Percentiles rank a stretch among this genome's conserved stretches.
phyloP scores from a whole-genome alignment of 2,329 filamentous ascomycete genomes.

The Coniosporium tulheliwenetii region DNA sequence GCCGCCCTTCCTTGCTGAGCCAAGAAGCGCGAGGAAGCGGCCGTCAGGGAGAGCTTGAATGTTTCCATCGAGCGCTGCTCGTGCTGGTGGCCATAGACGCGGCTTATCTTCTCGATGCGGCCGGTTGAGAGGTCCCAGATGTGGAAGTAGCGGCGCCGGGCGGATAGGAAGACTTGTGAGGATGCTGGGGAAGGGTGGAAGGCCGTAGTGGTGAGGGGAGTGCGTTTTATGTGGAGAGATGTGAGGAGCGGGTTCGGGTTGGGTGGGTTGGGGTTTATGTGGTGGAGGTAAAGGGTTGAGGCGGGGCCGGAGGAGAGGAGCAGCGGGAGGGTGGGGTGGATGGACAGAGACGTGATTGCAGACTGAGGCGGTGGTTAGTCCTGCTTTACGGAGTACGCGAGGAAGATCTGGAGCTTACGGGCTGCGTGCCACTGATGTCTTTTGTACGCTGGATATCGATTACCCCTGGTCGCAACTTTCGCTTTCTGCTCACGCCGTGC shows the following conservation, averaged over 20 bases:
- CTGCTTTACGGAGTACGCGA: neutral
- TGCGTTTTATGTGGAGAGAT: conserved; percentile 70
- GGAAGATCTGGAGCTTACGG: conserved; percentile 26
- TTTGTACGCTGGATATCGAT: conserved; percentile 81
- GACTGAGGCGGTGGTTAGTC: conserved; percentile 24
- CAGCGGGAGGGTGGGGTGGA: conserved; percentile 79
- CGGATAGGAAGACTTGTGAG: conserved; percentile 67
- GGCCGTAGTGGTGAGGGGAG: conserved; percentile 68
- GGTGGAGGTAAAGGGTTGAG: conserved; percentile 76
- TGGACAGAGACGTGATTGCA: conserved; percentile 67
- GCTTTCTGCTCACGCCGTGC: conserved; percentile 37
- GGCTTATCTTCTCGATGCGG: conserved; percentile 63
- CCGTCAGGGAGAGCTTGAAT: conserved; percentile 83
- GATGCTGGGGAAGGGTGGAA: conserved; percentile 43
- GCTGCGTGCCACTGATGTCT: conserved; percentile 67
- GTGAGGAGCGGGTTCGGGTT: conserved; percentile 78
- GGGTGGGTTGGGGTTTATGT: conserved; percentile 60
- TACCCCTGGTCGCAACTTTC: conserved; percentile 70
- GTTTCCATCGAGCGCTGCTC: conserved; percentile 85
- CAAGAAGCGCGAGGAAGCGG: conserved; percentile 68
- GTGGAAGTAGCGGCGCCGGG: conserved; percentile 82
- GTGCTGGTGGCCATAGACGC: conserved; percentile 57
- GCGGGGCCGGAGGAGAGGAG: conserved; percentile 79
- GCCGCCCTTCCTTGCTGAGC: conserved; percentile 68
- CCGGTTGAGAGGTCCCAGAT: conserved; percentile 81